Evolutionary conservation across 331 rosid species (phyloP).

Genomic region (Quercus tomentella): DNA sequence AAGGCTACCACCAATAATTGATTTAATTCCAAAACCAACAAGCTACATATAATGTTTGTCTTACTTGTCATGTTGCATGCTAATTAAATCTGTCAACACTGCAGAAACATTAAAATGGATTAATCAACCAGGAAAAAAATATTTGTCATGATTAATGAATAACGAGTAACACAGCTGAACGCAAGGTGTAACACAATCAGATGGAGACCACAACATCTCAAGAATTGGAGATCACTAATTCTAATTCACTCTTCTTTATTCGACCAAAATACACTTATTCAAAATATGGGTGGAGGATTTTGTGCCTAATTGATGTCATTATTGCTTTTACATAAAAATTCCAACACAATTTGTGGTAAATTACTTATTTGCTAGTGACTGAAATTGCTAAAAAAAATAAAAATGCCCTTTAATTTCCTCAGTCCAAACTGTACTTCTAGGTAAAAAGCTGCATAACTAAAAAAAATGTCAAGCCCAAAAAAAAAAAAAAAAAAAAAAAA

Average conservation of each 20-base stretch:
- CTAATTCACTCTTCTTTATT: too few relatives aligned
- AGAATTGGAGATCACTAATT: too few relatives aligned
- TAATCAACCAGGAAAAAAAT: neutral
- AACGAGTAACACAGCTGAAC: neutral
- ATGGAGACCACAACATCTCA: too few relatives aligned
- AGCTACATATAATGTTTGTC: neutral
- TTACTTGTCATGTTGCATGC: neutral
- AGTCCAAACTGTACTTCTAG: neutral
- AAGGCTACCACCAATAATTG: neutral
- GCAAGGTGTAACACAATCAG: too few relatives aligned
- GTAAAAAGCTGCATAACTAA: neutral
- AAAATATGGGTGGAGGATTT: neutral
- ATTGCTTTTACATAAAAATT: neutral
- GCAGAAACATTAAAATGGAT: neutral
- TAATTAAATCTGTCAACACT: neutral
- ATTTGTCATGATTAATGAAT: neutral
- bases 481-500: neutral
- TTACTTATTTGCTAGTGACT: neutral
- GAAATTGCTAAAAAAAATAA: neutral
- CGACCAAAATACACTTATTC: too few relatives aligned
- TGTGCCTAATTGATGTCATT: neutral
- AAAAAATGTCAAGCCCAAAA: neutral
- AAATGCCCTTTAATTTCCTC: neutral
- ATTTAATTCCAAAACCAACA: neutral
- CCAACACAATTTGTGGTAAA: neutral